Evolutionary conservation across 2,329 filamentous ascomycete species (phyloP).

Genomic region (Penicillium sp.): DNA sequence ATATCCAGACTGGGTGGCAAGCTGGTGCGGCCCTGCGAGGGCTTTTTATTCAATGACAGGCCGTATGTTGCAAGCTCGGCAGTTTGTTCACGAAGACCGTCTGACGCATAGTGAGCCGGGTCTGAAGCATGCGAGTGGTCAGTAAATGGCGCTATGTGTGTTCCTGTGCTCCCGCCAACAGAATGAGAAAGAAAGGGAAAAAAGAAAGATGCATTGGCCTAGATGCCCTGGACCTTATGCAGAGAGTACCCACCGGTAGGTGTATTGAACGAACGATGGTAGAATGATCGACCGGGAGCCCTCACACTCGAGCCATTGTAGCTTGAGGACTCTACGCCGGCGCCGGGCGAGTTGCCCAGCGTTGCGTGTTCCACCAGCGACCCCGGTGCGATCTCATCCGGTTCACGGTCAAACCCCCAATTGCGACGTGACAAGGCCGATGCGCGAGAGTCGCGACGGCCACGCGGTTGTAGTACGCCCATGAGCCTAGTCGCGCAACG

Average conservation of each 20-base stretch:
- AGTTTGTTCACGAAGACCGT: constrained; percentile 79
- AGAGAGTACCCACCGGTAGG: constrained; percentile 34
- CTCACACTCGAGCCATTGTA: constrained; percentile 35
- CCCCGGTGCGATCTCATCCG: constrained; percentile 19
- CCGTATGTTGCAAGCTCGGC: constrained; percentile 82
- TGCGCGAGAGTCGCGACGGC: constrained; percentile 30
- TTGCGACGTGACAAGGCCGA: constrained; percentile 27
- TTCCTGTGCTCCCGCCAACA: no score
- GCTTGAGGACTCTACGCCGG: constrained; percentile 29
- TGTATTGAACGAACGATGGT: constrained; percentile 45
- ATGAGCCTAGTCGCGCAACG: constrained; percentile 18
- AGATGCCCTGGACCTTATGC: no score
- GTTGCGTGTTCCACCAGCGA: constrained; percentile 30
- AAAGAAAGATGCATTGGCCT: no score
- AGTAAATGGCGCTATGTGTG: constrained; percentile 20
- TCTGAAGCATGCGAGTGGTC: constrained; percentile 54
- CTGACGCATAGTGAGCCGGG: constrained; percentile 68
- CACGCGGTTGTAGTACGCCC: constrained; percentile 32
- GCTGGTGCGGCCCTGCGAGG: constrained; percentile 27
- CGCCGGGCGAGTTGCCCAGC: constrained; percentile 29
- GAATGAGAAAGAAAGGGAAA: no score
- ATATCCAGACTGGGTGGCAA: constrained; percentile 32
- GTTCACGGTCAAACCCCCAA: constrained; percentile 23
- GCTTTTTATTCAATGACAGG: constrained; percentile 52
- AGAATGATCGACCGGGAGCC: constrained; percentile 47